Evolutionary conservation across 306 rosid species (phyloP).

Genomic region (Cucurbita argyrosperma): DNA sequence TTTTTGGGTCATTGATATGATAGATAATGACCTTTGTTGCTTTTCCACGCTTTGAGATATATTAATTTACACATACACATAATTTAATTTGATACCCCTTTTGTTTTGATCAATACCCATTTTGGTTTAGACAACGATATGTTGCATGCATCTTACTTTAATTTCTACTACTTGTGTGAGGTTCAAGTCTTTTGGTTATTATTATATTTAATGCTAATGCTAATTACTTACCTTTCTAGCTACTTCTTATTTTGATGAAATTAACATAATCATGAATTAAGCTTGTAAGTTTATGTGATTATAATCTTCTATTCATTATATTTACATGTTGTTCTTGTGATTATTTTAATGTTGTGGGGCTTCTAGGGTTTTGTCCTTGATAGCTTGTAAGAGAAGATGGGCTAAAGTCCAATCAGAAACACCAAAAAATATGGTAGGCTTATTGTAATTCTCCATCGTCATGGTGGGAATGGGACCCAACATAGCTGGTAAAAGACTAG

Average conservation of each 20-base stretch:
- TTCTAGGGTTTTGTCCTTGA: background rate
- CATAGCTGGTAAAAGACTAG: too few relatives aligned
- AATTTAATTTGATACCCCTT: background rate
- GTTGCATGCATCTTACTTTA: background rate
- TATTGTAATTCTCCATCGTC: too few relatives aligned
- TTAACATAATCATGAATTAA: background rate
- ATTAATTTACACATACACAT: conserved; percentile 1
- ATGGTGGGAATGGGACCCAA: too few relatives aligned
- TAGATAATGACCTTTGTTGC: conserved; percentile 17
- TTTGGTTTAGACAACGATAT: background rate
- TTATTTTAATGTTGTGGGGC: background rate
- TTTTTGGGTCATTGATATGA: background rate
- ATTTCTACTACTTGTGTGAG: background rate
- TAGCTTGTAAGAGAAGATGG: background rate
- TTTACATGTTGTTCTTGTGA: too few relatives aligned
- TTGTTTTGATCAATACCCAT: background rate
- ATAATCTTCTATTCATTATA: too few relatives aligned
- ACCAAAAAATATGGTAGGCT: too few relatives aligned
- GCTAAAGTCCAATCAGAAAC: too few relatives aligned
- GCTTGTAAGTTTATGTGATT: background rate
- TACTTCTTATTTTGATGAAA: background rate
- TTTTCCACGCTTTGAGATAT: conserved; percentile 5
- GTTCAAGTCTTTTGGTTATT: background rate
- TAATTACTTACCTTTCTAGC: background rate
- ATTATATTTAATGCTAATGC: background rate